phyloP scores from a whole-genome alignment of 1,284 basidiomycete genomes.

The Trichosporon asahii region DNA sequence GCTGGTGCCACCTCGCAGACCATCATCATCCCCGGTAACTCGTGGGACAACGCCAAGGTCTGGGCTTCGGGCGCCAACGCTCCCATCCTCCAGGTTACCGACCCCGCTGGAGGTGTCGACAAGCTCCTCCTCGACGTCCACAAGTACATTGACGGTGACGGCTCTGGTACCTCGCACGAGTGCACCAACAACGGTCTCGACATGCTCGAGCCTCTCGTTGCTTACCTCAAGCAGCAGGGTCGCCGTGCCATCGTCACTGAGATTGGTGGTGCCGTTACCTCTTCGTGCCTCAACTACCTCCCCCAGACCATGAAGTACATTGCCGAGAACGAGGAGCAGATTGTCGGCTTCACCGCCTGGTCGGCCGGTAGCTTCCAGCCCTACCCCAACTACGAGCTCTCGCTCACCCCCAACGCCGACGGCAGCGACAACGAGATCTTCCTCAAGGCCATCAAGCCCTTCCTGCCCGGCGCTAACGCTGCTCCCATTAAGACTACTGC shows the following conservation, averaged over 20 bases:
- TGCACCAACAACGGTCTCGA: conserved; percentile 56
- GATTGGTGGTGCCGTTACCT: conserved; percentile 59
- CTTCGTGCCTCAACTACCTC: conserved; percentile 39
- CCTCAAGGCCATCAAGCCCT: conserved; percentile 34
- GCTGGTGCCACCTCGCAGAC: conserved; percentile 46
- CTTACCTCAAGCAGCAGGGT: conserved; percentile 56
- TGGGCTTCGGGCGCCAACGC: conserved; percentile 49
- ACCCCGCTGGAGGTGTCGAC: conserved; percentile 55
- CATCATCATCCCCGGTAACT: conserved; percentile 46
- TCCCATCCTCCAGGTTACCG: conserved; percentile 56
- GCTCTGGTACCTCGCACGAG: conserved; percentile 58
- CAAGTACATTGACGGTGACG: conserved; percentile 63
- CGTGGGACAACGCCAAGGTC: conserved; percentile 36
- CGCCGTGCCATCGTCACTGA: conserved; percentile 61
- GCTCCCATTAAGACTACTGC: neutral
- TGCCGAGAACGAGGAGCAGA: conserved; percentile 54
- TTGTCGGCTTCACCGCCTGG: conserved; percentile 59
- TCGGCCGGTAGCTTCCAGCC: conserved; percentile 42
- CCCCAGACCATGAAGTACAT: conserved; percentile 56
- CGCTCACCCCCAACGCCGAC: conserved; percentile 32
- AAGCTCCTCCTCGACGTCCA: conserved; percentile 63
- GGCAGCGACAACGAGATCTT: conserved; percentile 35
- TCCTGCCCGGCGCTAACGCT: conserved; percentile 32
- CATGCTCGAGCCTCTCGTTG: conserved; percentile 55
- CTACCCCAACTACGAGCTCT: conserved; percentile 33